Evolutionary conservation across 495 filamentous ascomycete genomes (phyloP), one percentile per base, ranked within the genome.

Genomic region (Cercophora scortea): DNA sequence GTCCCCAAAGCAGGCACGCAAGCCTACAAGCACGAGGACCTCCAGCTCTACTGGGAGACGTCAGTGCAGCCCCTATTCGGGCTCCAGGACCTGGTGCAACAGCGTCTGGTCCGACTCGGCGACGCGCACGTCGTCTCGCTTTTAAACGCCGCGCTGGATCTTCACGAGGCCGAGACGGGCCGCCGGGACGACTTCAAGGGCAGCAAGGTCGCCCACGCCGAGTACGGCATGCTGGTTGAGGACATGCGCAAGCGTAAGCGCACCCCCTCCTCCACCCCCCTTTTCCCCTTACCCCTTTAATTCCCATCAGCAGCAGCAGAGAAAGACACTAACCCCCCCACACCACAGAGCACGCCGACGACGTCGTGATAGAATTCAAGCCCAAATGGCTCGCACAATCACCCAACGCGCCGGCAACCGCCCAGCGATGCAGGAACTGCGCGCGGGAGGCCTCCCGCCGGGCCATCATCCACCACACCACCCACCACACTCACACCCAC

Each of bases 341-440:
- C 9, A 16, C n/a, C 8, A 46, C 17, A 65, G 58, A 70, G 8
- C 34, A 61, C 6, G 57, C 57, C 10, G 67, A 57, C 16, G 72
- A 79, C 16, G 67, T 74, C 0, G 60, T 83, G 0, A 69, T 90
- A 18, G 88, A 98, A 65, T 82, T 97, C 59, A 98, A 98, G 61
- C 90, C 92, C 6, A 98, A 98, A 67, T 98, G 93, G 93, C 80
- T 96, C 1, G 63, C 76, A 6, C 91, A 92, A 56, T 93, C 88
- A 0, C 89, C 87, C 1, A 82, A 80, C 19, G 91, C 91, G 0
- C 90, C 90, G 1, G 6, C 58, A 0, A 57, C 68, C 6, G 78
- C 87, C 13, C 77, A 62, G 17, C 75, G 90, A 19, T 98, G 93
- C 67, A 84, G 93, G 6, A 95, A 87, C 1, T 98, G 93, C 65